Evolutionary conservation across 345 rosid species (phyloP).

Genomic region (Citrus australasica): DNA sequence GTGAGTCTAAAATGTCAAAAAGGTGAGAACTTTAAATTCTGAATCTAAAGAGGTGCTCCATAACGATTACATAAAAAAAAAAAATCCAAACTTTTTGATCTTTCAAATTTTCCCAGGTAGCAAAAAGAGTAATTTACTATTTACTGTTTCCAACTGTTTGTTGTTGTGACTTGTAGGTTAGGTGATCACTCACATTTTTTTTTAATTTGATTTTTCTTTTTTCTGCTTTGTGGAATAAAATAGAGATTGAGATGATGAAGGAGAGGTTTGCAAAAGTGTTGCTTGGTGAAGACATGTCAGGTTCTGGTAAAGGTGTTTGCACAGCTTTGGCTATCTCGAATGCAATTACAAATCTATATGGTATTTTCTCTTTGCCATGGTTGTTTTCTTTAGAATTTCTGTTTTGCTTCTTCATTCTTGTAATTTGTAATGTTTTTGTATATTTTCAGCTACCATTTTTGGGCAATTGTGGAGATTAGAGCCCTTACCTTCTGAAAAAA

Average conservation of each 20-base stretch:
- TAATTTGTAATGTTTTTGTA: background rate
- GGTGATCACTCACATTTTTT: background rate
- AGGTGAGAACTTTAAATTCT: background rate
- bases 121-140: background rate
- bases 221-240: background rate
- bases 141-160: background rate
- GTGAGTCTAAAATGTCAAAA: background rate
- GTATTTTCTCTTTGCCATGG: slow-evolving; percentile 26
- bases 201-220: background rate
- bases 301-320: slow-evolving; percentile 90
- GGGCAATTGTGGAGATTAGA: slow-evolving; percentile 97
- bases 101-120: background rate
- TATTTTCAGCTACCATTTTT: slow-evolving; percentile 64
- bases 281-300: slow-evolving; percentile 99
- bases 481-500: slow-evolving; percentile 69
- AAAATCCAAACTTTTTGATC: slow-evolving; percentile 3
- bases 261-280: slow-evolving; percentile 90
- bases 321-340: slow-evolving; percentile 88
- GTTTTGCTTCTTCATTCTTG: background rate
- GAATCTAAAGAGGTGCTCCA: background rate
- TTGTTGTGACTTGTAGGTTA: background rate
- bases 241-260: slow-evolving; percentile 89
- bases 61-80: background rate
- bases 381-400: background rate
- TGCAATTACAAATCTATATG: slow-evolving; percentile 94